Evolutionary conservation across 495 filamentous ascomycete genomes (phyloP).

Genomic region (Tetracladium setigerum): DNA sequence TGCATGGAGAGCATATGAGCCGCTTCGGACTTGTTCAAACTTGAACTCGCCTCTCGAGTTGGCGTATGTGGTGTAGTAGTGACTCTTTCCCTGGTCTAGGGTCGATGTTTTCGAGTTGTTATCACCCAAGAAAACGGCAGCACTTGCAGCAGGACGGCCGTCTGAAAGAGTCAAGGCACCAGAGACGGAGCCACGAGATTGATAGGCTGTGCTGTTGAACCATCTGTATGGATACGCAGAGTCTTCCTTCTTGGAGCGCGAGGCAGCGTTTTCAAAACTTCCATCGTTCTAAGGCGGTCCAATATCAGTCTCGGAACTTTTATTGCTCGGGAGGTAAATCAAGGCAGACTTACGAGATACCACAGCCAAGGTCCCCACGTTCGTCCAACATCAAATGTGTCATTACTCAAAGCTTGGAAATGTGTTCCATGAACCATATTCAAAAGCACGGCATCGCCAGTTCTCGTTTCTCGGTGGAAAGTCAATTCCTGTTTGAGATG

Average conservation of each 20-base stretch:
- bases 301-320: not conserved
- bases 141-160: constrained; percentile 30
- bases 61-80: constrained; percentile 33
- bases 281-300: constrained; percentile 26
- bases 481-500: constrained; percentile 36
- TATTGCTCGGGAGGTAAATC: not conserved
- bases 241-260: constrained; percentile 23
- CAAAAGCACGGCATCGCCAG: constrained; percentile 32
- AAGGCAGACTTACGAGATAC: constrained; percentile 25
- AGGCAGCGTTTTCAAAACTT: constrained; percentile 24
- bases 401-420: constrained; percentile 25
- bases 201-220: constrained; percentile 27
- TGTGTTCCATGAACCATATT: constrained; percentile 41
- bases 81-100: constrained; percentile 28
- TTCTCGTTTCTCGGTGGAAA: constrained; percentile 29
- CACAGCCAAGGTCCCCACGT: constrained; percentile 36
- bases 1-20: constrained; percentile 30
- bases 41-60: constrained; percentile 26
- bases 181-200: constrained; percentile 27
- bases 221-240: constrained; percentile 31
- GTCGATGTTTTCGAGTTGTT: constrained; percentile 25
- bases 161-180: constrained; percentile 29
- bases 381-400: constrained; percentile 29
- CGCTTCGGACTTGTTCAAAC: constrained; percentile 28
- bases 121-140: constrained; percentile 34